phyloP scores from a whole-genome alignment of 129 eudicot species.

The Heracleum sosnowskyi region DNA sequence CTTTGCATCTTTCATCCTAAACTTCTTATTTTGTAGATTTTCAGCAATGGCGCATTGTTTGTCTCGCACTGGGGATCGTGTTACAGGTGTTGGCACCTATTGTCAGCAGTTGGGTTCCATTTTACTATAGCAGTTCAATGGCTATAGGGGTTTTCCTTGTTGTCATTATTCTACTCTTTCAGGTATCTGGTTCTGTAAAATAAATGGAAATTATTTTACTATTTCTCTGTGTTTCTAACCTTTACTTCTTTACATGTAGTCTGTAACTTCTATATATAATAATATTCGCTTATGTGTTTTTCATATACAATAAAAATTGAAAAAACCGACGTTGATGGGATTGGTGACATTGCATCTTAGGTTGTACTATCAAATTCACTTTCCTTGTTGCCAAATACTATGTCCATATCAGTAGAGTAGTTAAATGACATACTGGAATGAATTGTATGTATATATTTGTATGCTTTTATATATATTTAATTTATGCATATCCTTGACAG shows the following conservation, averaged over 20 bases:
- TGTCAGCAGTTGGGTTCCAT: conserved; percentile 87
- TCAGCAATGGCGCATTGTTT: conserved; percentile 68
- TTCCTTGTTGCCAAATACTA: not conserved
- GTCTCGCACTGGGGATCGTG: conserved; percentile 53
- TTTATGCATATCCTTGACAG: not conserved
- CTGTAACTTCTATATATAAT: not conserved
- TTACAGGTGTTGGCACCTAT: conserved; percentile 61
- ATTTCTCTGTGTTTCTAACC: not conserved
- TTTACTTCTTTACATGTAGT: not conserved
- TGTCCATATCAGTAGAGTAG: not conserved
- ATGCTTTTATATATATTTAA: not conserved
- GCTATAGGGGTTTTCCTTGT: conserved; percentile 72
- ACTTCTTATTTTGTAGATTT: conserved; percentile 41
- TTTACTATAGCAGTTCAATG: conserved; percentile 91
- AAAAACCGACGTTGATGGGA: not conserved
- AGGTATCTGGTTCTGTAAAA: conserved; percentile 39
- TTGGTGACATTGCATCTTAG: not conserved
- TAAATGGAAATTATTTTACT: not conserved
- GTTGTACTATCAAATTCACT: not conserved
- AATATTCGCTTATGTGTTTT: not conserved
- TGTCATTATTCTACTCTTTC: conserved; percentile 71
- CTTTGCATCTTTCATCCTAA: not conserved
- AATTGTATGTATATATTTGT: not conserved
- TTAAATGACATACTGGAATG: not conserved
- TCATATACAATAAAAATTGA: not conserved